Evolutionary conservation across 257 asterid genomes (phyloP).

Genomic region (Solanum appendiculatum): DNA sequence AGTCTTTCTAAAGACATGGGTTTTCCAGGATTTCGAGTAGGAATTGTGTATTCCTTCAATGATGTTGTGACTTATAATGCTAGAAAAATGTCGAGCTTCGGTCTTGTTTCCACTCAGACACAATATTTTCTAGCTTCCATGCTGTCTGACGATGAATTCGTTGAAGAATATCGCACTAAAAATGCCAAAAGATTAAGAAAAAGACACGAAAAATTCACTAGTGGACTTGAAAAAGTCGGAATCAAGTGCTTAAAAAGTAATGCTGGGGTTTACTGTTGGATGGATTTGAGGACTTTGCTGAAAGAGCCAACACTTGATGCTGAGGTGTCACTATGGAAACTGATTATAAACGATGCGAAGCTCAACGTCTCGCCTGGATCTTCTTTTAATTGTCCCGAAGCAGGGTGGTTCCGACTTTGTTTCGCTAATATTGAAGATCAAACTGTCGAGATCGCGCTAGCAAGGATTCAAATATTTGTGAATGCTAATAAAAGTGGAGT

Average conservation of each 20-base stretch:
- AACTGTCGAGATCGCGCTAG: not conserved
- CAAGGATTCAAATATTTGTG: not conserved
- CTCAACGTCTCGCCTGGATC: conserved; percentile 70
- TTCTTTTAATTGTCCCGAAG: conserved; percentile 56
- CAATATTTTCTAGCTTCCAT: not conserved
- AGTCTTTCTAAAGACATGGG: conserved; percentile 82
- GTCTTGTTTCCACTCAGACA: not conserved
- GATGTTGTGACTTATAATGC: conserved; percentile 31
- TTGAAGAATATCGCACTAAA: not conserved
- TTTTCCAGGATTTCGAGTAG: conserved; percentile 72
- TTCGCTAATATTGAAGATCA: conserved; percentile 47
- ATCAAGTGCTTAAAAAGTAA: conserved; percentile 50
- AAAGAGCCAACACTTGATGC: conserved; percentile 39
- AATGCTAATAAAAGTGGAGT: not conserved
- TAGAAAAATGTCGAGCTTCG: conserved; percentile 13
- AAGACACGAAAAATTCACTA: conserved; percentile 22
- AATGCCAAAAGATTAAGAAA: conserved; percentile 24
- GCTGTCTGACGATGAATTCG: not conserved
- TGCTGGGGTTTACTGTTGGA: conserved; percentile 71
- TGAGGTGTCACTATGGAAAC: conserved; percentile 49
- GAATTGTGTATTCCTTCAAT: conserved; percentile 65
- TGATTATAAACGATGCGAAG: conserved; percentile 41
- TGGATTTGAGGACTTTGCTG: conserved; percentile 51
- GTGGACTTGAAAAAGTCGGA: conserved; percentile 32
- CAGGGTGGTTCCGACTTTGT: conserved; percentile 86